Base-by-base conservation (phyloP, 139 green algal species). In the Helicosporidium sp. region DNA sequence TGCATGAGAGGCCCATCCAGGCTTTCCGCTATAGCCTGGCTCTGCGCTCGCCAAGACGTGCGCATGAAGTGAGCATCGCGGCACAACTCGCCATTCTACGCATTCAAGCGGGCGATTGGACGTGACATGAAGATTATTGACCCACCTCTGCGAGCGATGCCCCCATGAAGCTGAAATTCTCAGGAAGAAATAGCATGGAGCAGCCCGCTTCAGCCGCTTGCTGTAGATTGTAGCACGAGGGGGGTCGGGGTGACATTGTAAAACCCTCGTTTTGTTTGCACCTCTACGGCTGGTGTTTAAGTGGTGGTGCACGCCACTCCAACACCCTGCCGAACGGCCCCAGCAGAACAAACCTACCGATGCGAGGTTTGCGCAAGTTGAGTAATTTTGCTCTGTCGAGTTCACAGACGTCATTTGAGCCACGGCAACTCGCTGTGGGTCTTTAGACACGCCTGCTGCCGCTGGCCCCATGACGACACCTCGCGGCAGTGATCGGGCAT, bases 111-210 rank as follows among this genome's bases (percentile, higher is more conserved):
- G n/a, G n/a, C n/a, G n/a, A n/a, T n/a, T n/a, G n/a, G n/a, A n/a
- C n/a, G n/a, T n/a, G n/a, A 27, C 3, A 6, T 41, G 41, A 24
- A 40, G 20, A 7, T 8, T 23, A 26, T 41, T 42, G 12, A 12
- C 13, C 3, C n/a, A 48, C 45, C 36, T 37, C 43, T 16, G 20
- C 29, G 7, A 39, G 33, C 15, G 2, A 25, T 4, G 4, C 41
- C 1, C 87, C 87, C 15, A 97, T 79, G 58, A 93, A 93, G 7
- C 70, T 73, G 58, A 85, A 91, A 55, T 79, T 88, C 61, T 97
- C 87, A 19, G 87, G 87, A 4, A 97, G 70, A 58, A 90, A 93
- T n/a, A 97, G 62, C 58, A 93, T 77, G 3, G 18, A 26, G 43
- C 60, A 77, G 4, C 72, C 71, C 3, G 39, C 26, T 1, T 22